These are phyloP conservation scores for Fusarium azukiicola DNA, from an alignment of 2,329 filamentous ascomycete genomes.

Conservation along the genomic window DNA sequence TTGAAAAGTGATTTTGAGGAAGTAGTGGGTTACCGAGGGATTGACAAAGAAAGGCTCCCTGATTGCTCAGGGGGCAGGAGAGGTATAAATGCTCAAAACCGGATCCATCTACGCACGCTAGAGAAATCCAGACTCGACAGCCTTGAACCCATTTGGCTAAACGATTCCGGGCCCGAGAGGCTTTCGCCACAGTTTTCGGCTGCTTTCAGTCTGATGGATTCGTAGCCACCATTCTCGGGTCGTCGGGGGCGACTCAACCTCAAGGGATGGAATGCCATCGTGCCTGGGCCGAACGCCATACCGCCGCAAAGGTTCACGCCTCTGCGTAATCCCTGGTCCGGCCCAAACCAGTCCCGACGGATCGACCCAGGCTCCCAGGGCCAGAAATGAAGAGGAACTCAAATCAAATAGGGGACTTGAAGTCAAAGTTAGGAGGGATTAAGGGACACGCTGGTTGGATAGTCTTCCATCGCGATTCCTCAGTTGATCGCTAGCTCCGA, in stretches of 20 bases:
- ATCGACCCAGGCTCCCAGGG: neutral
- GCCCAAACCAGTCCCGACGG: neutral
- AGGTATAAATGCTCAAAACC: neutral
- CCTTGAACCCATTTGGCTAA: neutral
- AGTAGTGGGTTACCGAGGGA: no score
- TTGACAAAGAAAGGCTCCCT: no score
- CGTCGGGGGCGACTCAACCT: neutral
- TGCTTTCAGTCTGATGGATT: neutral
- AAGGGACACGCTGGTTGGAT: neutral
- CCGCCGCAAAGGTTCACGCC: neutral
- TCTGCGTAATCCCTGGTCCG: neutral
- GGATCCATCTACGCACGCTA: neutral
- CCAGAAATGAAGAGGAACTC: constrained; percentile 3
- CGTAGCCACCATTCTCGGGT: neutral
- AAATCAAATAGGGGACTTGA: neutral
- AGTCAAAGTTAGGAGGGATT: neutral
- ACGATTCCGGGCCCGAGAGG: neutral
- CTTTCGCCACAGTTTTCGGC: constrained; percentile 14
- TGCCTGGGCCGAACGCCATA: neutral
- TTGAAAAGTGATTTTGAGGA: neutral
- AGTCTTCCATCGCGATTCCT: neutral
- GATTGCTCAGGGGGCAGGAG: no score
- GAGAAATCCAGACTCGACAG: neutral
- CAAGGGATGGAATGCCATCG: neutral
- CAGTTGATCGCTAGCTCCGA: neutral